A percentile compares a stretch with the other conserved stretches of the same genome.
These are phyloP conservation scores for Arthroderma uncinatum DNA, from an alignment of 2,329 filamentous ascomycete genomes.

Conservation along the genomic window DNA sequence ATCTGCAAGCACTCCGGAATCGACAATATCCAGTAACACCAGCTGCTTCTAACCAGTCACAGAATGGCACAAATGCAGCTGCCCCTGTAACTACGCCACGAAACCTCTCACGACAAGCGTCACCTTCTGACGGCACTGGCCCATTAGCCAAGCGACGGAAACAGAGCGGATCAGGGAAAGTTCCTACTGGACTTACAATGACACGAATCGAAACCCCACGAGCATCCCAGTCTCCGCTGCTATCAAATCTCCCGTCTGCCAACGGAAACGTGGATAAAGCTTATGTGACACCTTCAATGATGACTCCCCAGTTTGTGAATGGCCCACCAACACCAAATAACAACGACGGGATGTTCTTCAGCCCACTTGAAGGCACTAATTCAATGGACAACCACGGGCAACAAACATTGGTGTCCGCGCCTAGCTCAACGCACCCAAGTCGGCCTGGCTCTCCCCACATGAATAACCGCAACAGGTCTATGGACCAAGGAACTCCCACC, in stretches of 20 bases:
- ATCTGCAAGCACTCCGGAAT: slow-evolving; percentile 50
- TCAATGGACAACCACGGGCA: slow-evolving; percentile 56
- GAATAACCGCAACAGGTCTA: slow-evolving; percentile 26
- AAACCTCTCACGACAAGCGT: slow-evolving; percentile 60
- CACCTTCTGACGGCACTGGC: slow-evolving; percentile 53
- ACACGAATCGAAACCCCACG: slow-evolving; percentile 58
- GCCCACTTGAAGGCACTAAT: slow-evolving; percentile 47
- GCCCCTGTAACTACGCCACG: slow-evolving; percentile 46
- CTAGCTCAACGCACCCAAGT: slow-evolving; percentile 61
- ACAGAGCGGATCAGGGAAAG: slow-evolving; percentile 55
- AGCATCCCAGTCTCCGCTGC: slow-evolving; percentile 35
- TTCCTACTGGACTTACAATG: slow-evolving; percentile 68
- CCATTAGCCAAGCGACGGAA: slow-evolving; percentile 73
- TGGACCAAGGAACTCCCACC: slow-evolving; percentile 24
- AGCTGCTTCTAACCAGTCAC: slow-evolving; percentile 30
- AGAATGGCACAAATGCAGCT: slow-evolving; percentile 29
- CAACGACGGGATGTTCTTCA: slow-evolving; percentile 50
- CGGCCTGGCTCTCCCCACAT: slow-evolving; percentile 60
- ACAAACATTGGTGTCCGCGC: slow-evolving; percentile 58
- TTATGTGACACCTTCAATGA: slow-evolving; percentile 36
- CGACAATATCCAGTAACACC: slow-evolving; percentile 35
- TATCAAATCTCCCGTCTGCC: slow-evolving; percentile 26
- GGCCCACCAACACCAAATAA: slow-evolving; percentile 57
- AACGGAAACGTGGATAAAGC: slow-evolving; percentile 35
- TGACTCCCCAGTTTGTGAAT: slow-evolving; percentile 42